Conservation (phyloP, 2,329 filamentous ascomycete genomes). For the Didymella segeticola region DNA sequence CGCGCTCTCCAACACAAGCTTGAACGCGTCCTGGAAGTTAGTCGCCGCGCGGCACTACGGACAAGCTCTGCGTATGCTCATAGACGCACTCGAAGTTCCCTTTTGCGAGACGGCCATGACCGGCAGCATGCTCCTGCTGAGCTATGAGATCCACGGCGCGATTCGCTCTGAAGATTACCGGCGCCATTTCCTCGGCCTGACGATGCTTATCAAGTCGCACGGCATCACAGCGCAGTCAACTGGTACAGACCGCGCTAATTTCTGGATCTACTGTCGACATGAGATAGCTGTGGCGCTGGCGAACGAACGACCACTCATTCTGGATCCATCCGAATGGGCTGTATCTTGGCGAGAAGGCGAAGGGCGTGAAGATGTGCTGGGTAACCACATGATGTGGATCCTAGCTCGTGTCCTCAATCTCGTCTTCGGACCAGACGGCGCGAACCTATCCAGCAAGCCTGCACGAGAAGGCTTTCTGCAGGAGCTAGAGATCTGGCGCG, state of each 20-base stretch:
- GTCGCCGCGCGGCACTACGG: slow-evolving; percentile 42
- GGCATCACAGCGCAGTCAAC: slow-evolving; percentile 36
- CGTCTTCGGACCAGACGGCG: slow-evolving; percentile 31
- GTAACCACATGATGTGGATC: slow-evolving; percentile 44
- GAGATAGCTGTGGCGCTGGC: slow-evolving; percentile 43
- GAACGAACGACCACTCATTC: slow-evolving; percentile 36
- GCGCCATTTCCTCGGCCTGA: slow-evolving; percentile 41
- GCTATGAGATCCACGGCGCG: slow-evolving; percentile 42
- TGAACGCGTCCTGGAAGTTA: slow-evolving; percentile 39
- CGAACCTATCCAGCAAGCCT: slow-evolving; percentile 18
- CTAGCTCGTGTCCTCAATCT: slow-evolving; percentile 40
- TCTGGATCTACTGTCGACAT: slow-evolving; percentile 46
- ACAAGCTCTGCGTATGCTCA: slow-evolving; percentile 38
- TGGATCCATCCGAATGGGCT: slow-evolving; percentile 42
- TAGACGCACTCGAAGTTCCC: slow-evolving; percentile 35
- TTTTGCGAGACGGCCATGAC: slow-evolving; percentile 39
- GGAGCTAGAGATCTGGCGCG: slow-evolving; percentile 39
- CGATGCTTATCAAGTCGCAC: slow-evolving; percentile 39
- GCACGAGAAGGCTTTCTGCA: slow-evolving; percentile 32
- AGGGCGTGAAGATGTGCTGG: slow-evolving; percentile 41
- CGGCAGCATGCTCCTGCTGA: slow-evolving; percentile 43
- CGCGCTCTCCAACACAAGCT: slow-evolving; percentile 31
- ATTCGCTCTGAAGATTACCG: slow-evolving; percentile 38
- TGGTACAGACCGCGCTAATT: slow-evolving; percentile 42
- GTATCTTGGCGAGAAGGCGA: slow-evolving; percentile 38